Evolutionary conservation across 495 filamentous ascomycete species (phyloP).

Genomic region (Trichoderma parareesei): DNA sequence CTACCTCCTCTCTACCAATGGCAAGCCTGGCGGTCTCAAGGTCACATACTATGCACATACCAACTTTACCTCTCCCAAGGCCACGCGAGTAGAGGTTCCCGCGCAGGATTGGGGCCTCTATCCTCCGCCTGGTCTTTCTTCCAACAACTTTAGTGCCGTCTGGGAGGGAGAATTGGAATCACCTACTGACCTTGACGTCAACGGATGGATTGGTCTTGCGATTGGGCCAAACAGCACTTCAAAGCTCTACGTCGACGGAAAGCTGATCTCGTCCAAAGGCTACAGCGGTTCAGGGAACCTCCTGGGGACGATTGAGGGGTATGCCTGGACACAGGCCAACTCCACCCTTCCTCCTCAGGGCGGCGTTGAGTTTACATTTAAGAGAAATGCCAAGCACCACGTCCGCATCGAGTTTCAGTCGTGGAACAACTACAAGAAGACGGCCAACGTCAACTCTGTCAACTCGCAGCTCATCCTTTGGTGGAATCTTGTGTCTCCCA

Average conservation of each 20-base stretch:
- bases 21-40: constrained; percentile 24
- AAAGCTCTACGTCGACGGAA: constrained; percentile 28
- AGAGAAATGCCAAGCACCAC: constrained; percentile 23
- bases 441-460: constrained; percentile 32
- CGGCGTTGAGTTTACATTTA: constrained; percentile 29
- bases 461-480: constrained; percentile 37
- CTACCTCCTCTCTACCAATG: constrained; percentile 30
- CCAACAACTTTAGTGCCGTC: constrained; percentile 36
- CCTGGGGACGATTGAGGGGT: constrained; percentile 26
- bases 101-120: constrained; percentile 36
- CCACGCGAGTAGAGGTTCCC: constrained; percentile 25
- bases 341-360: constrained; percentile 23
- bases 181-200: constrained; percentile 27
- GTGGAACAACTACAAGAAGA: constrained; percentile 34
- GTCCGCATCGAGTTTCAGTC: constrained; percentile 38
- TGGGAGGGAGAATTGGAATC: constrained; percentile 33
- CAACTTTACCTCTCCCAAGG: constrained; percentile 26
- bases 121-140: constrained; percentile 30
- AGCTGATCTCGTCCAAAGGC: constrained; percentile 18
- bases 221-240: constrained; percentile 31
- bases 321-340: constrained; percentile 16
- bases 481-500: constrained; percentile 36
- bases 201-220: constrained; percentile 29
- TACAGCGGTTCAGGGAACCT: constrained; percentile 20
- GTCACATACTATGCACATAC: constrained; percentile 36